These are phyloP conservation scores for Yamagishiella unicocca DNA, from an alignment of 139 green algal species.

Conservation along the genomic window DNA sequence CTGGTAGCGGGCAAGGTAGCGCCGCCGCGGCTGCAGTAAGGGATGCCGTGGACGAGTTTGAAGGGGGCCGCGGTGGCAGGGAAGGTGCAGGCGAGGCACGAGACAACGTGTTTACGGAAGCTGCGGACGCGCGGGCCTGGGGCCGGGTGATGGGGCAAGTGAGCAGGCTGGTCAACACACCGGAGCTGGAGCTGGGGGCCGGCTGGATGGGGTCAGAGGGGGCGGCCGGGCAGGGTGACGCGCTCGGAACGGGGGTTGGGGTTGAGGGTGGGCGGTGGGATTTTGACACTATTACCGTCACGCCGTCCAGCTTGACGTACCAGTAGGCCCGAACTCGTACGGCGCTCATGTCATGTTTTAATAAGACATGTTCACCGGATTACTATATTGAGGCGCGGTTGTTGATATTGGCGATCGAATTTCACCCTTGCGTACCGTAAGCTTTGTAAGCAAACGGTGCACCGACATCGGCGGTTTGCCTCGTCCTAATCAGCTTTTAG, in stretches of 20 bases:
- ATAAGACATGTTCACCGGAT: no score
- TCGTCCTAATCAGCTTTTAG: no score
- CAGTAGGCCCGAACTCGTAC: no score
- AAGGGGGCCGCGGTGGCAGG: not conserved
- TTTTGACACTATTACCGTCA: not conserved
- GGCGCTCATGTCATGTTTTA: no score
- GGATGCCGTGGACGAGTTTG: no score
- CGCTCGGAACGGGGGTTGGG: not conserved
- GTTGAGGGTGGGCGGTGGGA: conserved; percentile 5
- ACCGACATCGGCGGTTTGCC: no score
- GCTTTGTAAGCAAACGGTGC: no score
- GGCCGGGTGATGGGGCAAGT: conserved; percentile 14
- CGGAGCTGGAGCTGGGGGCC: not conserved
- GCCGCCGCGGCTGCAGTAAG: not conserved
- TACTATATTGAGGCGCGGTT: no score
- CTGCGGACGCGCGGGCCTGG: not conserved
- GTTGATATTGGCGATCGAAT: no score
- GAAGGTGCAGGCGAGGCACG: not conserved
- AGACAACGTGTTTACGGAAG: not conserved
- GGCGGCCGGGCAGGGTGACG: not conserved
- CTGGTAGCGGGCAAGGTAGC: no score
- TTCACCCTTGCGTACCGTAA: no score
- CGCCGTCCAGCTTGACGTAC: not conserved
- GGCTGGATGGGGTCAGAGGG: not conserved
- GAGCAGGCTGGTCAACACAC: not conserved